phyloP scores from a whole-genome alignment of 768 basidiomycete genomes.

The Phallus indusiatus region DNA sequence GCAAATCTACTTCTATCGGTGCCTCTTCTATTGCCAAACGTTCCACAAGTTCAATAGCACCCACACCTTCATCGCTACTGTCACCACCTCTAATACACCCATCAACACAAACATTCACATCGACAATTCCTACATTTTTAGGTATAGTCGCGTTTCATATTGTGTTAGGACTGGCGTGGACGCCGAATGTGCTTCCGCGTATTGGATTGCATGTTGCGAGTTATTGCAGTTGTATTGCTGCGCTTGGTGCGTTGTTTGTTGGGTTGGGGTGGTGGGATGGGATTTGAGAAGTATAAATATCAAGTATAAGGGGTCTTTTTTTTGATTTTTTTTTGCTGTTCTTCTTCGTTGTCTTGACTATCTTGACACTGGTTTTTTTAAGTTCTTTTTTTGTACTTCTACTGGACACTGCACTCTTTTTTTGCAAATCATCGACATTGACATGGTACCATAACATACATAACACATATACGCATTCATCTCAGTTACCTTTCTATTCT shows the following conservation, averaged over 20 bases:
- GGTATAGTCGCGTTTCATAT: conserved; percentile 40
- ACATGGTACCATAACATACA: too few species aligned
- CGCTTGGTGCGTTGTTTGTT: conserved; percentile 60
- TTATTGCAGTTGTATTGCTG: conserved; percentile 57
- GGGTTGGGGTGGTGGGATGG: conserved; percentile 69
- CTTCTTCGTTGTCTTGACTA: too few species aligned
- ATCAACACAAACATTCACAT: not conserved
- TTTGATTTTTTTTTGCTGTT: not conserved
- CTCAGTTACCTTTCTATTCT: not conserved
- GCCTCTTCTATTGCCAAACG: conserved; percentile 22
- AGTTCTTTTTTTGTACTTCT: too few species aligned
- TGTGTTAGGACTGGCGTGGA: conserved; percentile 52
- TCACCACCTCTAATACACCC: conserved; percentile 17
- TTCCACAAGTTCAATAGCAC: conserved; percentile 17
- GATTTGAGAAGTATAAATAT: too few species aligned
- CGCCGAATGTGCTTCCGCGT: conserved; percentile 54
- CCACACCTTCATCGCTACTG: conserved; percentile 21
- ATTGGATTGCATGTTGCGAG: conserved; percentile 72
- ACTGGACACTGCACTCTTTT: too few species aligned
- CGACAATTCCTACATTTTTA: conserved; percentile 31
- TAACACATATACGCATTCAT: not conserved
- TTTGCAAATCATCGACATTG: too few species aligned
- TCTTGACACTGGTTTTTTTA: too few species aligned
- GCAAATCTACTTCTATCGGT: conserved; percentile 11
- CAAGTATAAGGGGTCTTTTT: conserved; percentile 18